Evolutionary conservation across 306 rosid species (phyloP).

Genomic region (Senna tora): DNA sequence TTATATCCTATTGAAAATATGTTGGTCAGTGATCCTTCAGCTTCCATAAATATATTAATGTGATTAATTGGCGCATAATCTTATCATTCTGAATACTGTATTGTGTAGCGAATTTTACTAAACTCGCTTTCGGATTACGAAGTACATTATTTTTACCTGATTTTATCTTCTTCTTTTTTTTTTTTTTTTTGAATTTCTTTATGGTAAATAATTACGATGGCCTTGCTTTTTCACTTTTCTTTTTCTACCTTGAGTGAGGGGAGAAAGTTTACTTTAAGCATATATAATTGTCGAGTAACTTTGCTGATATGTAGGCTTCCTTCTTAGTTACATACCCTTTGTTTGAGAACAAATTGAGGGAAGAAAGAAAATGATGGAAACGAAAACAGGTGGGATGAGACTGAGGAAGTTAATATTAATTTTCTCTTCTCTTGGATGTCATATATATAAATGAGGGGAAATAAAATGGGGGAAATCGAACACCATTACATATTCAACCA

Average conservation of each 20-base stretch:
- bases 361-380: neutral
- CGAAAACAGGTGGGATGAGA: neutral
- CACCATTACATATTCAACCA: neutral
- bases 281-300: constrained; percentile 36
- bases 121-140: neutral
- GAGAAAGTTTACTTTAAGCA: constrained; percentile 25
- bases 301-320: constrained; percentile 34
- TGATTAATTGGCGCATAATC: neutral
- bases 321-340: neutral
- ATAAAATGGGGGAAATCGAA: neutral
- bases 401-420: neutral
- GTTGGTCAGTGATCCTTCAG: constrained; percentile 6
- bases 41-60: neutral
- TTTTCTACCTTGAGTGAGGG: constrained; percentile 21
- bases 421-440: neutral
- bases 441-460: neutral
- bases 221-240: neutral
- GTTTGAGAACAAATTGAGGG: neutral
- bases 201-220: constrained; percentile 7
- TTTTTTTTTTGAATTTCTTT: neutral
- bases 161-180: neutral
- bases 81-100: neutral
- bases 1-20: neutral
- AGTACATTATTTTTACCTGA: neutral
- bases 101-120: neutral